phyloP scores from a whole-genome alignment of 345 rosid species.

The Alliaria petiolata region DNA sequence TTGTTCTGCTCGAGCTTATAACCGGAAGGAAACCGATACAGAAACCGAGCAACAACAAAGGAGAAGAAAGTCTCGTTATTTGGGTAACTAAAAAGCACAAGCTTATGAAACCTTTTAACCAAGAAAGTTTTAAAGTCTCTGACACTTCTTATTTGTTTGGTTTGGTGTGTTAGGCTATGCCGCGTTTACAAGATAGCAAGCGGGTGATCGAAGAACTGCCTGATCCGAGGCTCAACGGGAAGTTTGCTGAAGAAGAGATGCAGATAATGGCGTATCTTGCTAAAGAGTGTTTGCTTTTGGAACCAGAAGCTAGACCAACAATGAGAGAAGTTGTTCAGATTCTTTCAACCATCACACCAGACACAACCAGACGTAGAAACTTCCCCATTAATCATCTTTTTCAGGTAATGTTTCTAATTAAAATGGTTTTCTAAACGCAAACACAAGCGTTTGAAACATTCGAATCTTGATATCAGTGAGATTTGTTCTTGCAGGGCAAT shows the following conservation, averaged over 20 bases:
- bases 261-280: slow-evolving; percentile 93
- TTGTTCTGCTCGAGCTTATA: slow-evolving; percentile 90
- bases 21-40: slow-evolving; percentile 89
- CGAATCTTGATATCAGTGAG: not conserved
- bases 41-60: slow-evolving; percentile 51
- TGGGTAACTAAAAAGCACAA: slow-evolving; percentile 54
- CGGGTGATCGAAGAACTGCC: slow-evolving; percentile 70
- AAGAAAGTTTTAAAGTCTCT: not conserved
- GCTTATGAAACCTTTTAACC: not conserved
- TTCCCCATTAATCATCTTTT: slow-evolving; percentile 61
- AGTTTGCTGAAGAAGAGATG: slow-evolving; percentile 81
- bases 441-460: not conserved
- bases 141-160: not conserved
- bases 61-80: slow-evolving; percentile 91
- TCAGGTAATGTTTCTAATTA: slow-evolving; percentile 40
- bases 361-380: slow-evolving; percentile 61
- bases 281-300: slow-evolving; percentile 84
- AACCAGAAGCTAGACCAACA: slow-evolving; percentile 90
- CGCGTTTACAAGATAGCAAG: slow-evolving; percentile 67
- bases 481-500: not conserved
- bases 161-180: slow-evolving; percentile 58
- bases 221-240: slow-evolving; percentile 67
- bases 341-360: slow-evolving; percentile 79
- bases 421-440: not conserved
- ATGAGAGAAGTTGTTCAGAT: slow-evolving; percentile 98